Base-by-base conservation (phyloP, 805 yeast genomes). In the Kodamaea laetipori region DNA sequence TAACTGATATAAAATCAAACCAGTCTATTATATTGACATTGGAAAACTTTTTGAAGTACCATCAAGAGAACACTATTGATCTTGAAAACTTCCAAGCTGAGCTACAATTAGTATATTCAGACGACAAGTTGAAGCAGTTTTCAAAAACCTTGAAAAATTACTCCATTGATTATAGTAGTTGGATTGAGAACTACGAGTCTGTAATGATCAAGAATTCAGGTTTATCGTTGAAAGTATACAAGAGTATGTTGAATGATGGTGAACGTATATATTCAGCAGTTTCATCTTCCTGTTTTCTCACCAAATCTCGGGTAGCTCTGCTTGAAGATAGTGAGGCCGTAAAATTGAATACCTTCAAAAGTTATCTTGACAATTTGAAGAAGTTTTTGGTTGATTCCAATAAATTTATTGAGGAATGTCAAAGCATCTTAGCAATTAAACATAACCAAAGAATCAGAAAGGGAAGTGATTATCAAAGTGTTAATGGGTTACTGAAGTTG, bases 361-460 rank as follows among this genome's bases (percentile, higher is more conserved):
- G 44, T 12, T 52, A 53, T 38, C 45, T 63, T 19, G 51, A 54
- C 12, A 64, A 61, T 18, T 61, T 85, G 43, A 63, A 66, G 39
- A 45, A 44, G 1, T 75, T 75, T 46, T 62, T 82, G 21, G 64
- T 63, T 2, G 58, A 63, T 12, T 77, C 84, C 1, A 72, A 70
- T 38, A 58, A 56, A 6, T 81, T 86, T 75, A 66, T 74, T 16
- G 81, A 77, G 12, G 73, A 73, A 26, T 84, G 85, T 17, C 81
- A 77, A 47, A 64, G 61, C 2, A 56, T 82, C 13, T 55, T 84
- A 48, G 69, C 79, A 7, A 68, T 75, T 32, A 79, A 71, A 53
- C 80, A 73, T 41, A 75, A 74, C 23, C 77, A 75, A 41, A 60
- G 84, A 44, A 74, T 77, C 41, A 55, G 73, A 43, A 65, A 58